A percentile compares a stretch with the other conserved stretches of the same genome.
These are phyloP conservation scores for Fennellomyces sp. DNA, from an alignment of 371 early-diverging fungal genomes.

Conservation along the genomic window DNA sequence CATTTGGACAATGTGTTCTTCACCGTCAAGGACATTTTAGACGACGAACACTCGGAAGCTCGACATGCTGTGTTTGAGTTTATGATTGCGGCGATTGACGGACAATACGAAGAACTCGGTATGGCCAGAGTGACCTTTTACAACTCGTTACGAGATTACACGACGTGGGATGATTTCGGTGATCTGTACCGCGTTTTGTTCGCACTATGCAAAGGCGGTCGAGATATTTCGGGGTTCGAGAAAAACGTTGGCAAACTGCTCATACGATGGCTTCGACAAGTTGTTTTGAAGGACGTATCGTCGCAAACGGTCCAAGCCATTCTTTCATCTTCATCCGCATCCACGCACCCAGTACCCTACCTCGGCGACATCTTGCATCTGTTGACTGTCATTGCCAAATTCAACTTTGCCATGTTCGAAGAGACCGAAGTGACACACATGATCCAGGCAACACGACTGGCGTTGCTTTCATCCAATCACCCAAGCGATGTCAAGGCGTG, in stretches of 20 bases:
- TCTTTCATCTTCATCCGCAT: neutral
- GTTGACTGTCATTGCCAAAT: slow-evolving; percentile 65
- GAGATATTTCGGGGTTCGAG: slow-evolving; percentile 75
- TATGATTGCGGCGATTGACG: slow-evolving; percentile 66
- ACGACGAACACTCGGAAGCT: slow-evolving; percentile 30
- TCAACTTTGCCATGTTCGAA: slow-evolving; percentile 71
- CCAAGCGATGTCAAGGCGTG: slow-evolving; percentile 53
- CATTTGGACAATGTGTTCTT: slow-evolving; percentile 65
- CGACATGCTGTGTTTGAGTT: slow-evolving; percentile 63
- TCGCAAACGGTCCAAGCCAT: neutral
- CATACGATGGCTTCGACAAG: slow-evolving; percentile 54
- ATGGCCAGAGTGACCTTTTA: slow-evolving; percentile 69
- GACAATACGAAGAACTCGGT: slow-evolving; percentile 66
- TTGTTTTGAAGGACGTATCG: slow-evolving; percentile 27
- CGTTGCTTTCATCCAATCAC: slow-evolving; percentile 49
- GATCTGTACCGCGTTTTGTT: slow-evolving; percentile 59
- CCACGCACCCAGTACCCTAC: slow-evolving; percentile 36
- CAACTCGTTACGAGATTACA: slow-evolving; percentile 53
- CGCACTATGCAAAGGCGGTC: slow-evolving; percentile 68
- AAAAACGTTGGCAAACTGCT: slow-evolving; percentile 65
- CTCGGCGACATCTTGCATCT: slow-evolving; percentile 60
- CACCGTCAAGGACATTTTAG: slow-evolving; percentile 56
- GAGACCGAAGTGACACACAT: slow-evolving; percentile 60
- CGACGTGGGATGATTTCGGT: slow-evolving; percentile 61
- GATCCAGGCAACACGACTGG: slow-evolving; percentile 53